Conservation (phyloP, 2,329 filamentous ascomycete genomes). For the Diplodia intermedia region DNA sequence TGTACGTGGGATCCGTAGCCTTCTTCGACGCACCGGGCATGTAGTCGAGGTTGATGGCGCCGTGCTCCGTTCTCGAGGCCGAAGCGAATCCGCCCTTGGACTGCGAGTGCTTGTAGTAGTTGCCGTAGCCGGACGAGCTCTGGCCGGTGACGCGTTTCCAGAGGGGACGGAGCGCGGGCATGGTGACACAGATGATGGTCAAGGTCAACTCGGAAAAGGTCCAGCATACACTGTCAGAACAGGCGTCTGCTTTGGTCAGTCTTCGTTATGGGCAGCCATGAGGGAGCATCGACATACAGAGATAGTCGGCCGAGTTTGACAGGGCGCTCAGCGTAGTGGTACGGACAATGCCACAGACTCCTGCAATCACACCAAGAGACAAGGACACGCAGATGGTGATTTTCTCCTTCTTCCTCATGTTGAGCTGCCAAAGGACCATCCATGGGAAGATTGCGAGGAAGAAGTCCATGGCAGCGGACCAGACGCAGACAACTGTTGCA, state of each 20-base stretch:
- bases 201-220: slow-evolving; percentile 40
- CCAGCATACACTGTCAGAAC: slow-evolving; percentile 39
- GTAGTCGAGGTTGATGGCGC: slow-evolving; percentile 29
- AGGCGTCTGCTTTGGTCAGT: slow-evolving; percentile 17
- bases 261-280: slow-evolving; percentile 20
- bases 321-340: slow-evolving; percentile 39
- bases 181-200: slow-evolving; percentile 42
- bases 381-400: slow-evolving; percentile 44
- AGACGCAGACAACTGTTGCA: slow-evolving; percentile 2
- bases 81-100: slow-evolving; percentile 15
- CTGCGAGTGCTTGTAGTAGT: slow-evolving; percentile 25
- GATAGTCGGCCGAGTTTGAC: slow-evolving; percentile 32
- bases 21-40: slow-evolving; percentile 19
- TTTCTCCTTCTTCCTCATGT: slow-evolving; percentile 42
- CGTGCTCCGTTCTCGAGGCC: neutral
- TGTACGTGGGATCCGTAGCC: neutral
- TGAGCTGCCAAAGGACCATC: slow-evolving; percentile 39
- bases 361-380: slow-evolving; percentile 39
- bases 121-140: slow-evolving; percentile 20
- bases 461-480: slow-evolving; percentile 38
- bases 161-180: slow-evolving; percentile 41
- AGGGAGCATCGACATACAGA: slow-evolving; percentile 36
- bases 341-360: slow-evolving; percentile 39
- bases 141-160: slow-evolving; percentile 32
- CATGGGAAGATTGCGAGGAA: slow-evolving; percentile 41